Conservation (phyloP, 257 asterid species). For the Sherardia arvensis region DNA sequence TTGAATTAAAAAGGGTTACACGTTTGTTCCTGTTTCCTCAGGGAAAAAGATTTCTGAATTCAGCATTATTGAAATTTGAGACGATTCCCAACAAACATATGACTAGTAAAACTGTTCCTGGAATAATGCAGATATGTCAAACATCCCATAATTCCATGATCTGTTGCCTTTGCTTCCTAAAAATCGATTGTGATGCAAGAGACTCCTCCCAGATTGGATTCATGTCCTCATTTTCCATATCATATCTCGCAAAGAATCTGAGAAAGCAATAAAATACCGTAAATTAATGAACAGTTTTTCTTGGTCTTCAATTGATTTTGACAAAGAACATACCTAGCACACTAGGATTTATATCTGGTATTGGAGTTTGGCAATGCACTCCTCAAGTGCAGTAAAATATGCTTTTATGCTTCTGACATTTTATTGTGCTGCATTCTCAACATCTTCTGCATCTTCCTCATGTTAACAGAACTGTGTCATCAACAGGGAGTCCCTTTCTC, state of each 20-base stretch:
- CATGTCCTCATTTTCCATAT: constrained; percentile 45
- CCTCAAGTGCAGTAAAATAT: constrained; percentile 86
- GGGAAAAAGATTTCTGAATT: too few relatives aligned
- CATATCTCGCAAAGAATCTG: constrained; percentile 90
- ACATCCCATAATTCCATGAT: constrained; percentile 86
- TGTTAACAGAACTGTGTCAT: constrained; percentile 87
- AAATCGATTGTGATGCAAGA: constrained; percentile 52
- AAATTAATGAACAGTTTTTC: not conserved
- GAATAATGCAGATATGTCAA: constrained; percentile 80
- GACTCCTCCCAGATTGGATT: constrained; percentile 58
- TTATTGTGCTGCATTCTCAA: constrained; percentile 98
- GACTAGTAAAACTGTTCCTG: constrained; percentile 76
- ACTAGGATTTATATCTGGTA: constrained; percentile 96
- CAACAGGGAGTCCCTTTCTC: constrained; percentile 76
- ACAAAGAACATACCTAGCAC: constrained; percentile 55
- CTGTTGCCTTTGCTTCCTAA: constrained; percentile 72
- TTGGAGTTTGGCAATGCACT: constrained; percentile 94
- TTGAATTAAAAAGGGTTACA: too few relatives aligned
- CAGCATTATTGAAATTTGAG: too few relatives aligned
- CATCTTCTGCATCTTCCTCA: constrained; percentile 96
- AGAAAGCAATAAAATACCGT: constrained; percentile 1
- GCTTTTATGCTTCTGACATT: constrained; percentile 92
- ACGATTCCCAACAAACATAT: too few relatives aligned
- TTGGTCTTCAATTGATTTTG: not conserved
- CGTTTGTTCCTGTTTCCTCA: too few relatives aligned